Evolutionary conservation across 108 stramenopile genomes (phyloP).

Genomic region (Pseudonitzschia pungens): DNA sequence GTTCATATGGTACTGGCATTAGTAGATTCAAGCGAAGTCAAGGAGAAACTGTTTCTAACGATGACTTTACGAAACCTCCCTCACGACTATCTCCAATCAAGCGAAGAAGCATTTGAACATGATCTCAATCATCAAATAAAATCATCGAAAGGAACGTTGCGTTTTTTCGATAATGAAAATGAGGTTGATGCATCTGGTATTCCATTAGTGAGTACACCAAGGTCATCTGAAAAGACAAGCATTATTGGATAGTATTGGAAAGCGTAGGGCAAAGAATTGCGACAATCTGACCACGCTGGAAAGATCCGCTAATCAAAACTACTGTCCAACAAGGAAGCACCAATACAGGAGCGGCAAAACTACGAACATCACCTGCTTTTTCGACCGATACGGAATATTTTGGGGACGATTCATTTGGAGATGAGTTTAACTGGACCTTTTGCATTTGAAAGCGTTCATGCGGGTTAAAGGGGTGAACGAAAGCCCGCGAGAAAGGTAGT

Average conservation of each 20-base stretch:
- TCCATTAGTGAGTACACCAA: background rate
- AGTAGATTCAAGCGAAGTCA: background rate
- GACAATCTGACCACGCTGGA: background rate
- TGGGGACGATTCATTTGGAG: background rate
- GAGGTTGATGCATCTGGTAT: background rate
- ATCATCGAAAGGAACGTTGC: background rate
- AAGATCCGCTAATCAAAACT: background rate
- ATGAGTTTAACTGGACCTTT: background rate
- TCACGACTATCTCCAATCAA: background rate
- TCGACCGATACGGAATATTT: slow-evolving; percentile 7
- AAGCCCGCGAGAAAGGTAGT: background rate
- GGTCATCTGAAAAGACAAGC: background rate
- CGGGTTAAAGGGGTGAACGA: background rate
- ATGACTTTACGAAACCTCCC: background rate
- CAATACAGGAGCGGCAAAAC: background rate
- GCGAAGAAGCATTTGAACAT: background rate
- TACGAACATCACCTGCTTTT: background rate
- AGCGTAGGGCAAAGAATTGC: background rate
- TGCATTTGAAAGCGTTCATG: background rate
- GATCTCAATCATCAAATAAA: background rate
- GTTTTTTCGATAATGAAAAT: slow-evolving; percentile 1
- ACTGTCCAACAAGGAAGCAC: background rate
- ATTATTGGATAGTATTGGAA: background rate
- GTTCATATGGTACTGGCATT: background rate
- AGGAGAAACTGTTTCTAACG: background rate